A percentile compares a stretch with the other conserved stretches of the same genome.
These are phyloP conservation scores for Silene conica DNA, from an alignment of 148 eudicot genomes.

Conservation along the genomic window DNA sequence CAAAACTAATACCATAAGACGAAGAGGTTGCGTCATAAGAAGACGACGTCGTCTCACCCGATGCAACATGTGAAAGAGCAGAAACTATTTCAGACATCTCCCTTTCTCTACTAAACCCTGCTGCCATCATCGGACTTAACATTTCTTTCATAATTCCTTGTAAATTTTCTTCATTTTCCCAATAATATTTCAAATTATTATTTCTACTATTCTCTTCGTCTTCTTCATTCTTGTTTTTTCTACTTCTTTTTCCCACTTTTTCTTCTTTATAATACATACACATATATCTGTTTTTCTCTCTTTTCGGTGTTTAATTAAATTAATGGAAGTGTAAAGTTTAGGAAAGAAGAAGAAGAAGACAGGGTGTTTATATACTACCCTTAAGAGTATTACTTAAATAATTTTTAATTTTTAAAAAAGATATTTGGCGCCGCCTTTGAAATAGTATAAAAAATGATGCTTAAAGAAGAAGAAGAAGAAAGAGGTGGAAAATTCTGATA, in stretches of 20 bases:
- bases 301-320: neutral
- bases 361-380: neutral
- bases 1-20: neutral
- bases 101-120: slow-evolving; percentile 43
- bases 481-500: neutral
- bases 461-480: slow-evolving; percentile 2
- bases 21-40: neutral
- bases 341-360: neutral
- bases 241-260: slow-evolving; percentile 40
- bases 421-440: slow-evolving; percentile 24
- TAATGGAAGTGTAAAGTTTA: neutral
- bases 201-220: slow-evolving; percentile 5
- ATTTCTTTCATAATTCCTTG: slow-evolving; percentile 15
- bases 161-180: slow-evolving; percentile 24
- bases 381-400: neutral
- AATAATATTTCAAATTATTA: slow-evolving; percentile 5
- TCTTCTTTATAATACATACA: slow-evolving; percentile 15
- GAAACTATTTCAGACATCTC: slow-evolving; percentile 67
- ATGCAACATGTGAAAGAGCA: slow-evolving; percentile 58
- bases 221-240: neutral
- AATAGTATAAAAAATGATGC: slow-evolving; percentile 6
- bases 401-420: no score
- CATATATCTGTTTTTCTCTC: slow-evolving; percentile 14
- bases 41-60: slow-evolving; percentile 25
- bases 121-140: slow-evolving; percentile 35